Evolutionary conservation across 2,329 filamentous ascomycete species (phyloP), one percentile per base, ranked within the genome.

Genomic region (Penicillium sp.): DNA sequence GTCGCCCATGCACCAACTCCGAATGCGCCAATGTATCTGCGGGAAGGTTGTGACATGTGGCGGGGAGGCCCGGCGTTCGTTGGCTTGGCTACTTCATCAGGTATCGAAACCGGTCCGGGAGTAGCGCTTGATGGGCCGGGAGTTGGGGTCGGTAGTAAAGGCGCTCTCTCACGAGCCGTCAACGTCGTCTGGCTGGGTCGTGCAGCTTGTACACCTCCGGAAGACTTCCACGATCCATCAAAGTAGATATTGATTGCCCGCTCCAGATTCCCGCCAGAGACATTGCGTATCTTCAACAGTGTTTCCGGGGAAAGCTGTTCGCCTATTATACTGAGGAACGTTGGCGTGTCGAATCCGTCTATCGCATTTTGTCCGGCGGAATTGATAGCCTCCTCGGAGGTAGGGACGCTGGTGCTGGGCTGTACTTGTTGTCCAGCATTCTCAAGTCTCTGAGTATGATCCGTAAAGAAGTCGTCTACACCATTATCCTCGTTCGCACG

Each of bases 1-100:
- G 94, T 98, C 6, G 92, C 89, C 95, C 95, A 99, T 5, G 90
- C 95, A 58, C 90, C 92, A 5, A 91, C 93, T 8, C 95, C 95
- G 76, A 98, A 95, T 0, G 93, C 92, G 19, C 95, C 95, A 64
- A 98, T 86, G 70, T 98, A 99, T 71, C 95, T 81, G 67, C 82
- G 83, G 1, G 78, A 70, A 0, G 88, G 88, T 53, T 73, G 73
- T 13, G 69, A 69, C 49, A 41, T 58, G 7, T 64, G 58, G 13
- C 66, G 70, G 56, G 62, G 65, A n/a, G 44, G 29, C 3, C 15
- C 53, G 61, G 66, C 55, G 3, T 58, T 49, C 19, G 59, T 47
- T 1, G 55, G 46, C 7, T 59, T 29, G 52, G n/a, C 64, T 21
- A 23, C 58, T 50, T 35, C 31, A 9, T 41, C 5, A 41, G 35